Base-by-base conservation (phyloP, 345 rosid genomes). In the Corchorus olitorius region DNA sequence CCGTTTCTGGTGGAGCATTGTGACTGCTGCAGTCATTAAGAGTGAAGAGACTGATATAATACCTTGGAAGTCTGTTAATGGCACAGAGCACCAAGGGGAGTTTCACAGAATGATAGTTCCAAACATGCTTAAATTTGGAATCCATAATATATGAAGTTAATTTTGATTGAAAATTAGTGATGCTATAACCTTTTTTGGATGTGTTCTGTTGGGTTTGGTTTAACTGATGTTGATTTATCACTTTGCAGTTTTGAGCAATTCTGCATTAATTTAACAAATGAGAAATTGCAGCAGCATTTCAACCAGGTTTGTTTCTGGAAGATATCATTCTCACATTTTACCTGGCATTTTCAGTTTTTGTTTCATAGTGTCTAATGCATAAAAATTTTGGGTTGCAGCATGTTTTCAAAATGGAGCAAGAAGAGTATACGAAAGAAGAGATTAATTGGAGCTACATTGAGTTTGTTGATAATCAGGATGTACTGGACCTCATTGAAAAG, bases 401-500 rank as follows among this genome's bases (percentile, higher is more conserved):
- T 72, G 99, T 96, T 76, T 96, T 96, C 85, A 96, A 96, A 88
- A 94, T 96, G 99, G 99, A 95, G 87, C 99, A 96, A 92, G 99
- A 95, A 81, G 99, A 95, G 80, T 93, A 95, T 83, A 91, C 88
- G 19, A 96, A 92, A 81, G 99, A 96, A 87, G 90, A 92, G 87
- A 96, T 96, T 85, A 79, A 92, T 81, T 96, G 99, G 99, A 96
- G 99, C 88, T 96, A 93, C 89, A 96, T 96, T 78, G 99, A 93
- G 2, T 96, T 96, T 79, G 93, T 94, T 43, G 99, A 96, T 83
- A 94, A 94, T 85, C 87, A 96, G 86, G 97, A 93, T 84, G 71
- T 96, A 82, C 82, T 96, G 82, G 98, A 96, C 79, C 99, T 96
- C 80, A 93, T 96, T 83, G 99, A 94, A 80, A 96, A 92, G 98